phyloP scores from a whole-genome alignment of 331 rosid genomes.

The Cydonia oblonga region DNA sequence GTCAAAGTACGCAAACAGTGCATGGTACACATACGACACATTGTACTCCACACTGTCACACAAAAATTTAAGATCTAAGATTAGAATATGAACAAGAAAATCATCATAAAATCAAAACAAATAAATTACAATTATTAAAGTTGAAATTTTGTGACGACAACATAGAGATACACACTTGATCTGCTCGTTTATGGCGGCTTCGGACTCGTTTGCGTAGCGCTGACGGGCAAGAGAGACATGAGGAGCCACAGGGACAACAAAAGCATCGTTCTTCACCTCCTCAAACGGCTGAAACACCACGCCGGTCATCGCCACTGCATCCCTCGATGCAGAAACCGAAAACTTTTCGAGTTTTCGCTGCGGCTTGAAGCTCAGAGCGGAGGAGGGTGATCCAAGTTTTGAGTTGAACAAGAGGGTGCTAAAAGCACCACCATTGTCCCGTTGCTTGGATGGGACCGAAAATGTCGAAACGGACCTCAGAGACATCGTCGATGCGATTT shows the following conservation, averaged over 20 bases:
- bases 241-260: constrained; percentile 17
- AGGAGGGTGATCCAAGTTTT: not conserved
- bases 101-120: not conserved
- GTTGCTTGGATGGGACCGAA: constrained; percentile 15
- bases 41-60: constrained; percentile 46
- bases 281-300: constrained; percentile 31
- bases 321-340: constrained; percentile 18
- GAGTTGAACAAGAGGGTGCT: not conserved
- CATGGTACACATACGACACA: constrained; percentile 49
- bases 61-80: not conserved
- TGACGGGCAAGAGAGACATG: constrained; percentile 41
- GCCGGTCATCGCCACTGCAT: not conserved
- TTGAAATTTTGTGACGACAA: not conserved
- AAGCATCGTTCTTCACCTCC: constrained; percentile 35
- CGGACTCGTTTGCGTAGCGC: constrained; percentile 13
- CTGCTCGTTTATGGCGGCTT: constrained; percentile 41
- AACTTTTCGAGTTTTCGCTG: not conserved
- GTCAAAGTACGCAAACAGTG: constrained; percentile 50
- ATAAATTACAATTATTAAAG: not conserved
- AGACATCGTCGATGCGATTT: constrained; percentile 20
- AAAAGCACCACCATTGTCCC: not conserved
- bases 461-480: constrained; percentile 17
- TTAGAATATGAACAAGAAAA: not conserved
- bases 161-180: constrained; percentile 28
- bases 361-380: not conserved